Evolutionary conservation across 1,284 basidiomycete genomes (phyloP).

Genomic region (Trametes versicolor): DNA sequence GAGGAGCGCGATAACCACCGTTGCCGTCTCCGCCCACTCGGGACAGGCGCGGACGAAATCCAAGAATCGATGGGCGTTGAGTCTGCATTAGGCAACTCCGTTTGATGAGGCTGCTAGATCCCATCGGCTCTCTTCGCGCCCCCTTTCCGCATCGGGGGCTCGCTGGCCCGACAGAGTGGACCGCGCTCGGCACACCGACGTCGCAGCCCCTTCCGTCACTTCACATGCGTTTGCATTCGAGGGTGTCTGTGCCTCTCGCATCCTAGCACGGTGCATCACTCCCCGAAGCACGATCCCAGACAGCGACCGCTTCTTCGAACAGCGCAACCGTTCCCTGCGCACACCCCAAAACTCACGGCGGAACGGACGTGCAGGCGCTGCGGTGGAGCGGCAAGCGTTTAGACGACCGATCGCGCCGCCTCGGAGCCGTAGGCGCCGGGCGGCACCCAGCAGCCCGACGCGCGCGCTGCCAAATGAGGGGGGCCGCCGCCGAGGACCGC

Average conservation of each 20-base stretch:
- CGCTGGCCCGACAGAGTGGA: slow-evolving; percentile 20
- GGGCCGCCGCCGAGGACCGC: slow-evolving; percentile 9
- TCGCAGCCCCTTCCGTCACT: slow-evolving; percentile 9
- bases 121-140: slow-evolving; percentile 30
- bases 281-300: slow-evolving; percentile 2
- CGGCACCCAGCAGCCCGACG: slow-evolving; percentile 1
- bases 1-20: slow-evolving; percentile 20
- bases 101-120: slow-evolving; percentile 26
- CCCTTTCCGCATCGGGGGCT: slow-evolving; percentile 26
- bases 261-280: slow-evolving; percentile 7
- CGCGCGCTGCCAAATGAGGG: slow-evolving; percentile 5
- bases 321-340: not conserved
- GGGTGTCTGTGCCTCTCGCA: slow-evolving; percentile 12
- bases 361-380: not conserved
- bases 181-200: slow-evolving; percentile 24
- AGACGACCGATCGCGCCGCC: slow-evolving; percentile 17
- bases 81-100: slow-evolving; percentile 27
- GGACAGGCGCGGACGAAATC: slow-evolving; percentile 15
- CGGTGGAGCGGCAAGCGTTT: slow-evolving; percentile 15
- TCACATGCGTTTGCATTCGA: slow-evolving; percentile 24
- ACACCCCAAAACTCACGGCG: slow-evolving; percentile 17
- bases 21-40: slow-evolving; percentile 22
- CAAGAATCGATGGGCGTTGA: slow-evolving; percentile 36
- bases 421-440: slow-evolving; percentile 4
- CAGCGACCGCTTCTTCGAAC: slow-evolving; percentile 16